Base-by-base conservation (phyloP, 345 rosid species). In the Bruguiera sexangula region DNA sequence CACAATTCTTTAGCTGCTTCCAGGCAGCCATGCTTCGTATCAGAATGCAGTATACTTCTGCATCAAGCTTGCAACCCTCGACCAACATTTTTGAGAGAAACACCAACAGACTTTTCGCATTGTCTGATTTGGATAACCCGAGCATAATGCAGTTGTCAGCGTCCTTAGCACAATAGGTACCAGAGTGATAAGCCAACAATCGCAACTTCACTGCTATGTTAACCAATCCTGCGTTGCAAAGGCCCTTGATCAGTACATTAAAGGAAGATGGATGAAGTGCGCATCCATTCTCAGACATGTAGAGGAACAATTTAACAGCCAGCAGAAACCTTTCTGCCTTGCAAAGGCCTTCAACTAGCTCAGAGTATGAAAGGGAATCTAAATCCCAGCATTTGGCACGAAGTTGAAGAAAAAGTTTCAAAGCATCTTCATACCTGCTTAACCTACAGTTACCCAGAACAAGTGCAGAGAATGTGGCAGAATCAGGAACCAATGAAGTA, bases 341-440 rank as follows among this genome's bases (percentile, higher is more conserved):
- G 60, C 88, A 78, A 66, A 86, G 86, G 43, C 76, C 78, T 72
- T 82, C 79, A 69, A 82, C 73, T n/a, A 86, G 71, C 78, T 76
- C 78, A 51, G 78, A 75, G 70, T 81, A 84, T 65, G 85, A 79
- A n/a, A 73, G 13, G 22, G 84, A 43, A 57, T 79, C 85, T 79
- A 84, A 61, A 70, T 70, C 73, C 83, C 81, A 81, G 54, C 51
- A 55, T 46, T 72, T 73, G 69, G 74, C 48, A 50, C 55, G 43
- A 30, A 78, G 46, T 6, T 58, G 68, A 51, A 59, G 67, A 67
- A 81, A 84, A 6, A 84, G 68, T 69, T 65, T 52, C 19, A 82
- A 62, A 36, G 84, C 84, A 76, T 76, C 68, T 69, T 70, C 72
- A 16, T 58, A 66, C 59, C 76, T 79, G 71, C 55, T 67, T 37